Conservation (phyloP, 371 early-diverging fungal species). For the Chytridium lagenaria region DNA sequence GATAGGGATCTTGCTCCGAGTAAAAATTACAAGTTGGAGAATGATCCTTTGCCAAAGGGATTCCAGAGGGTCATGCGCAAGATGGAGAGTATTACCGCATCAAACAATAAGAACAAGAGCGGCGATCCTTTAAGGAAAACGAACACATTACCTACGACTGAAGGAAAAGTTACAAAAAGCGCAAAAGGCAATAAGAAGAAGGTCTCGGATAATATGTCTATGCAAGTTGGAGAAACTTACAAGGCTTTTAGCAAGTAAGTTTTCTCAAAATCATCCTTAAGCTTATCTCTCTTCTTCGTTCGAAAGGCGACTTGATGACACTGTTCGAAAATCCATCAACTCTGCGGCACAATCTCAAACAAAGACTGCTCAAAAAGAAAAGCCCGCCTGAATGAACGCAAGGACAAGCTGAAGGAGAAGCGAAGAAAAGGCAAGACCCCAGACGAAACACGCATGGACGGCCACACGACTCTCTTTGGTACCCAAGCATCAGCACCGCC, state of each 20-base stretch:
- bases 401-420: slow-evolving; percentile 20
- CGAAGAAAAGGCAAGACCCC: slow-evolving; percentile 4
- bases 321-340: slow-evolving; percentile 20
- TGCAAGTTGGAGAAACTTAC: not conserved
- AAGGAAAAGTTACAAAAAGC: too few species aligned
- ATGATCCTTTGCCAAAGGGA: not conserved
- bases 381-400: slow-evolving; percentile 22
- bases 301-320: slow-evolving; percentile 23
- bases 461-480: slow-evolving; percentile 20
- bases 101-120: too few species aligned
- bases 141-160: too few species aligned
- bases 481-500: slow-evolving; percentile 33
- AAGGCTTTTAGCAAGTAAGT: not conserved
- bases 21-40: slow-evolving; percentile 1
- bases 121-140: too few species aligned
- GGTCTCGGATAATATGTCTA: not conserved
- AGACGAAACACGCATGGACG: not conserved
- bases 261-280: too few species aligned
- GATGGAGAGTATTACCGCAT: too few species aligned
- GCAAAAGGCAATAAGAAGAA: not conserved
- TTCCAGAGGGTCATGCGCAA: not conserved
- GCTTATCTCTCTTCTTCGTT: too few species aligned
- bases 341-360: slow-evolving; percentile 21
- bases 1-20: not conserved
- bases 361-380: slow-evolving; percentile 27